Conservation (phyloP, 139 green algal species). For the Chlamydomonas schloesseri region DNA sequence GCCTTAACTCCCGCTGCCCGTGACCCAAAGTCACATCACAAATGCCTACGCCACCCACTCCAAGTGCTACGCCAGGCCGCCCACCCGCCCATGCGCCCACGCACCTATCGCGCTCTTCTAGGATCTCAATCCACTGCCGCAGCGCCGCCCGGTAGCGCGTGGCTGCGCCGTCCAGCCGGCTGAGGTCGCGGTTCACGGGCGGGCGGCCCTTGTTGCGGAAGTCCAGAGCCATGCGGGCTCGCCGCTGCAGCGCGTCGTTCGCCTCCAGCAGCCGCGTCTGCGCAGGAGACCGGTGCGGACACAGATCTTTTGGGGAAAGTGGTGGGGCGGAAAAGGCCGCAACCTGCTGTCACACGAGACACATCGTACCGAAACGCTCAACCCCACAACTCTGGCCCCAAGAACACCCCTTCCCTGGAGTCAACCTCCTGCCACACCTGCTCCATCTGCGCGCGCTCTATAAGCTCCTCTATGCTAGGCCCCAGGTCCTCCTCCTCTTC, state of each 20-base stretch:
- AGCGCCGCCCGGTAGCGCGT: constrained; percentile 69
- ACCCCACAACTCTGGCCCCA: no score
- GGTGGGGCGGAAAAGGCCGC: no score
- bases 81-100: no score
- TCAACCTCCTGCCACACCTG: constrained; percentile 19
- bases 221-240: constrained; percentile 63
- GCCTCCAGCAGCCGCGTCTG: constrained; percentile 55
- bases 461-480: constrained; percentile 63
- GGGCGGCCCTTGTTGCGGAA: constrained; percentile 66
- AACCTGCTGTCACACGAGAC: no score
- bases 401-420: no score
- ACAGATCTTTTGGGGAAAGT: no score
- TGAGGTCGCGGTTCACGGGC: constrained; percentile 56
- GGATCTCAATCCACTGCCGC: constrained; percentile 70
- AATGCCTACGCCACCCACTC: no score
- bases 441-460: constrained; percentile 61
- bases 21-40: no score
- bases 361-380: no score
- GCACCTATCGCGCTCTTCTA: constrained; percentile 60
- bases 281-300: background rate
- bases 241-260: constrained; percentile 66
- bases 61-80: no score
- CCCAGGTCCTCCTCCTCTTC: constrained; percentile 54
- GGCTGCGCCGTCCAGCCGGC: constrained; percentile 63
- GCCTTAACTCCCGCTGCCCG: no score